Base-by-base conservation (phyloP, 225 moss, liverwort and hornwort species). In the Pleurozium schreberi region DNA sequence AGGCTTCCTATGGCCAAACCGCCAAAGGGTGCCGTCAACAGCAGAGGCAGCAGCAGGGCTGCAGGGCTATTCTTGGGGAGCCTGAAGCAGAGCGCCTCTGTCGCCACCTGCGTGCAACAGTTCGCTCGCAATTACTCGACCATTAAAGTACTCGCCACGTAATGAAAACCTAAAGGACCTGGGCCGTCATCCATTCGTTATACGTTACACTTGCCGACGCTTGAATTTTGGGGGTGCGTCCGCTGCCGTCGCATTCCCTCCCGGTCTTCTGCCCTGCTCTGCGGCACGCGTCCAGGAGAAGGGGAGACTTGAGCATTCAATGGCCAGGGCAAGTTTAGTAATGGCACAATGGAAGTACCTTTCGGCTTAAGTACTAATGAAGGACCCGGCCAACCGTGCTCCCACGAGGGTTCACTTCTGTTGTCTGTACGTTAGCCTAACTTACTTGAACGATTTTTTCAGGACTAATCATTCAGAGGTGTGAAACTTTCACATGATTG, bases 101-200 rank as follows among this genome's bases (percentile, higher is more conserved):
- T 81, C 89, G 86, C 42, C 85, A 89, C 81, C 85, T 86, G 81
- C 89, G 57, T 45, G 18, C 61, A 89, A 89, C 86, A 89, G 89
- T 89, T 60, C 71, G 33, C 45, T 84, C 4, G 59, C 66, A 69
- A 42, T 82, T 82, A 88, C 88, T 31, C 18, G 66, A 34, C 33
- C 68, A 55, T 33, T 58, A 87, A 80, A 87, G 68, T 47, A 14
- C 43, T 58, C 68, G 36, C 67, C 57, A 68, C 34, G 45, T 57
- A 75, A 36, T 75, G 42, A 84, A 75, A 83, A 84, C 88, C 88
- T 88, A 84, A 83, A 49, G 75, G 52, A 52, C n/a, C 69, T 40
- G n/a, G 68, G 31, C 53, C 63, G 53, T 83, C 83, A 57, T 57
- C 75, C 26, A 57, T 76, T 82, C 73, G 88, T 23, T 17, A 22